Conservation (phyloP, 768 basidiomycete genomes). For the Phaffia tasmanica region DNA sequence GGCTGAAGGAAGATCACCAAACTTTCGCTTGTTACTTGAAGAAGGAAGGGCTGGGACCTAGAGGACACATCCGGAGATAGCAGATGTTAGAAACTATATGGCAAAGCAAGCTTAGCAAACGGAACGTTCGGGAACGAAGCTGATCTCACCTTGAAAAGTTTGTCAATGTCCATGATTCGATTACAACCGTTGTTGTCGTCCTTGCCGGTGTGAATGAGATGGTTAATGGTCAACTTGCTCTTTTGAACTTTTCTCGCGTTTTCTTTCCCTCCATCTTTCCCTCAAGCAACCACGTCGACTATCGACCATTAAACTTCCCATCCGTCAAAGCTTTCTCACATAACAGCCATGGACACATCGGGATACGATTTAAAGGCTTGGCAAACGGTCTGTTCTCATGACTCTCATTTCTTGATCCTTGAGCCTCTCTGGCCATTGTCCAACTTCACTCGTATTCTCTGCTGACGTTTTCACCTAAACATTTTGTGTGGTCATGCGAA, state of each 20-base stretch:
- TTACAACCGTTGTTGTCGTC: background rate
- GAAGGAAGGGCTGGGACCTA: slow-evolving; percentile 46
- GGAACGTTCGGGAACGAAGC: slow-evolving; percentile 25
- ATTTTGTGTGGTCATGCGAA: background rate
- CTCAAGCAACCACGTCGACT: slow-evolving; percentile 3
- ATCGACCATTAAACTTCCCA: background rate
- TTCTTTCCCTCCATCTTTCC: background rate
- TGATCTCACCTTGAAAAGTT: slow-evolving; percentile 32
- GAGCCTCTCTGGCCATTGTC: background rate
- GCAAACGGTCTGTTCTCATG: slow-evolving; percentile 11
- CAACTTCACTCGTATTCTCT: background rate
- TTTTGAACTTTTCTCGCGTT: slow-evolving; percentile 1
- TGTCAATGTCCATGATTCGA: slow-evolving; percentile 33
- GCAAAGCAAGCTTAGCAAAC: slow-evolving; percentile 24
- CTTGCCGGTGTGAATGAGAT: background rate
- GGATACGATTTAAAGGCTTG: slow-evolving; percentile 22
- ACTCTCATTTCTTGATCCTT: background rate
- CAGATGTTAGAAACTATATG: background rate
- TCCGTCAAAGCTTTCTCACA: background rate
- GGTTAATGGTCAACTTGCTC: background rate
- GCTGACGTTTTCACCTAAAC: background rate
- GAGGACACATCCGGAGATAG: slow-evolving; percentile 45
- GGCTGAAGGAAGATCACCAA: slow-evolving; percentile 27
- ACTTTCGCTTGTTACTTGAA: slow-evolving; percentile 30
- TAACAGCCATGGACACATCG: slow-evolving; percentile 4